Base-by-base conservation (phyloP, 2,329 filamentous ascomycete species). In the Penicillium sp. region DNA sequence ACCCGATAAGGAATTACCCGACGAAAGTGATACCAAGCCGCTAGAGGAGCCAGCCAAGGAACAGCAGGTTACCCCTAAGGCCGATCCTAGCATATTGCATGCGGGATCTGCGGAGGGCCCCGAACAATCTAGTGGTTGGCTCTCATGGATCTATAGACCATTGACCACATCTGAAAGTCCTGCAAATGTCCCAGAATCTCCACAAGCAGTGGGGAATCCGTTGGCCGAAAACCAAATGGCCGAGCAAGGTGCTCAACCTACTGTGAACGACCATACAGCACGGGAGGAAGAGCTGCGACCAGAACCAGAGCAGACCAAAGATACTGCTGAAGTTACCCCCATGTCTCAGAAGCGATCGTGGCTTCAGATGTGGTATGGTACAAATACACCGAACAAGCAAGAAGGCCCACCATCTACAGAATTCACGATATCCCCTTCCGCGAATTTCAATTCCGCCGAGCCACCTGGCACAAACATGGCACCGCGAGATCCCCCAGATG, bases 351-450 rank as follows among this genome's bases (percentile, higher is more conserved):
- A 69, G 49, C 64, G 69, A 45, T 71, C 69, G 38, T 74, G 70
- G 72, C 61, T 73, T 49, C 70, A 72, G 51, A 70, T 74, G 65
- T 73, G 67, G 71, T 65, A 66, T 51, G 65, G 66, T 38, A 56
- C 60, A 12, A 55, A 56, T 22, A 53, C 61, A 22, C 45, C 59
- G 22, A 54, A 46, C 24, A 65, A 63, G 42, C 50, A 57, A 29
- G 51, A 53, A 46, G 58, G 68, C 46, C 57, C 63, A 33, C 37
- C 57, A 45, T 42, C 48, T 40, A 48, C 57, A 39, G 53, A 58
- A 19, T 38, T 53, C 13, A 42, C 48, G 19, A 49, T 49, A 10
- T 21, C 52, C 10, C 24, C 45, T 29, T 38, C 52, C 8, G 43
- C 53, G 40, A 43, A 53, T 33, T 21, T 57, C 6, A 37, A 58